phyloP scores from a whole-genome alignment of 441 rosid genomes.

The Eruca vesicaria region DNA sequence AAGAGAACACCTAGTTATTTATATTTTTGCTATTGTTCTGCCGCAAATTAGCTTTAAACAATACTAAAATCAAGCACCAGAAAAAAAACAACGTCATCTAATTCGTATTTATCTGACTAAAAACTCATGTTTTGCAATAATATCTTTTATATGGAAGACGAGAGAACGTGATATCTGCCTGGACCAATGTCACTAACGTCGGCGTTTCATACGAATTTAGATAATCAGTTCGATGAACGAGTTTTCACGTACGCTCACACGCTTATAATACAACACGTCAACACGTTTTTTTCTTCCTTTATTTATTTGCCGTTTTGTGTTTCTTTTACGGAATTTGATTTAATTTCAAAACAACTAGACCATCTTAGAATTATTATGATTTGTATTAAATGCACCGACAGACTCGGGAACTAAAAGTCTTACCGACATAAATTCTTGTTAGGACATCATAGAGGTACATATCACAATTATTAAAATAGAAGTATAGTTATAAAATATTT shows the following conservation, averaged over 20 bases:
- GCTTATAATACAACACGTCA: conserved; percentile 1
- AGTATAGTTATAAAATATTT: too few relatives aligned
- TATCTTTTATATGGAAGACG: not conserved
- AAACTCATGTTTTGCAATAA: not conserved
- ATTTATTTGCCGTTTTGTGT: not conserved
- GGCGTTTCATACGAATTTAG: not conserved
- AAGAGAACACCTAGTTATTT: too few relatives aligned
- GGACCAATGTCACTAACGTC: conserved; percentile 14
- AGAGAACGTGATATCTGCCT: conserved; percentile 17
- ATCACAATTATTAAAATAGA: too few relatives aligned
- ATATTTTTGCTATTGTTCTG: not conserved
- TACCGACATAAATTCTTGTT: conserved; percentile 27
- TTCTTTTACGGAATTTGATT: not conserved
- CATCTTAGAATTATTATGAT: not conserved
- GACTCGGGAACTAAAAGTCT: not conserved
- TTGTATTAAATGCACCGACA: not conserved
- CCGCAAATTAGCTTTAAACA: not conserved
- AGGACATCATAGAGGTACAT: too few relatives aligned
- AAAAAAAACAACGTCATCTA: not conserved
- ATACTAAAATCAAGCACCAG: conserved; percentile 2
- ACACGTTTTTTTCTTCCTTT: not conserved
- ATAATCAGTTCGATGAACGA: not conserved
- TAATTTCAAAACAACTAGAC: not conserved
- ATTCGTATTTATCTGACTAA: not conserved
- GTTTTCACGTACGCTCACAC: not conserved